These are phyloP conservation scores for Coccomyxa sp. DNA, from an alignment of 139 green algal genomes.

Conservation along the genomic window DNA sequence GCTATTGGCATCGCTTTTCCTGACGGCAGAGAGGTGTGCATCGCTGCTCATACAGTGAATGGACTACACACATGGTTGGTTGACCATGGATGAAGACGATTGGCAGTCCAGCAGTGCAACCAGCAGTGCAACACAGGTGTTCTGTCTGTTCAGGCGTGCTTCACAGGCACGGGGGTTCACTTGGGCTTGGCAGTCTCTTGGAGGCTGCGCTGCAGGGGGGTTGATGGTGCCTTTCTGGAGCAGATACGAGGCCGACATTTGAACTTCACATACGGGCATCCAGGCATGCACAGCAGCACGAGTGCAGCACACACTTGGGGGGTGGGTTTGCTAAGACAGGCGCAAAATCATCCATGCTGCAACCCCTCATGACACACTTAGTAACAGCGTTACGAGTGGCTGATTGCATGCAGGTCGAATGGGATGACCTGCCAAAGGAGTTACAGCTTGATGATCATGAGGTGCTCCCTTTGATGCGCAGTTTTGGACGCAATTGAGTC, in stretches of 20 bases:
- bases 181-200: background rate
- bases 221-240: background rate
- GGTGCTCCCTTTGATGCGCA: background rate
- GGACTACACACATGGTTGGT: background rate
- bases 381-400: background rate
- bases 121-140: background rate
- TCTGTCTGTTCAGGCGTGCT: background rate
- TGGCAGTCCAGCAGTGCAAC: background rate
- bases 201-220: background rate
- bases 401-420: constrained; percentile 13
- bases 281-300: background rate
- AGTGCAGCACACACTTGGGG: background rate
- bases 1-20: background rate
- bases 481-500: background rate
- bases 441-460: constrained; percentile 23
- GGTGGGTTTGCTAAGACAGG: background rate
- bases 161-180: background rate
- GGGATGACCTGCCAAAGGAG: constrained; percentile 11
- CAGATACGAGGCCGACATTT: background rate
- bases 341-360: too few species aligned
- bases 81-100: background rate
- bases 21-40: background rate
- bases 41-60: background rate
- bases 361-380: too few species aligned
- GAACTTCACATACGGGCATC: background rate